phyloP scores from a whole-genome alignment of 202 grass and related monocot species.

The Bolboschoenoplectus hybrid region DNA sequence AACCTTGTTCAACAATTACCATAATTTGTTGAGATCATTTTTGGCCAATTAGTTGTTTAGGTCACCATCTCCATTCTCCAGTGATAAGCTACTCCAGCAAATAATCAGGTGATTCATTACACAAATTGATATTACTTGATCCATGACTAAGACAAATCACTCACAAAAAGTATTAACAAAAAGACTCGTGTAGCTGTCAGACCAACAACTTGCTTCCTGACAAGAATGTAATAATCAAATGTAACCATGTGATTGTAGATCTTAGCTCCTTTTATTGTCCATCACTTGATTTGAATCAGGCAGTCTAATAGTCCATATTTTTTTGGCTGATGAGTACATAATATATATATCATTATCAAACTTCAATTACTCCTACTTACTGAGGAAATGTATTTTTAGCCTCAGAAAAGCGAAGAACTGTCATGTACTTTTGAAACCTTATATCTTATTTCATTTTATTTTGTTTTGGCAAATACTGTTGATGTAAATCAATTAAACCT shows the following conservation, averaged over 20 bases:
- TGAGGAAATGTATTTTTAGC: not conserved
- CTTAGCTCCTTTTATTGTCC: not conserved
- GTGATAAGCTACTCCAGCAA: too few species aligned
- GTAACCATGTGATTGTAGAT: not conserved
- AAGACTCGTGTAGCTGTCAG: not conserved
- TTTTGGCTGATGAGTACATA: not conserved
- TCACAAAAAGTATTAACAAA: not conserved
- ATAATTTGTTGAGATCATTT: too few species aligned
- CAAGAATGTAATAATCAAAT: slow-evolving; percentile 1
- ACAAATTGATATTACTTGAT: too few species aligned
- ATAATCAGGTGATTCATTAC: too few species aligned
- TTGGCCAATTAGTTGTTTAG: too few species aligned
- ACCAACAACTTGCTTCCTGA: not conserved
- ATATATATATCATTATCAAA: not conserved
- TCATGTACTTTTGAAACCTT: not conserved
- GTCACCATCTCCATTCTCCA: too few species aligned
- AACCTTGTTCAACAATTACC: too few species aligned
- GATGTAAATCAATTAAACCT: slow-evolving; percentile 21
- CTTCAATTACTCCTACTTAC: not conserved
- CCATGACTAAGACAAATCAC: not conserved
- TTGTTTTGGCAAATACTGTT: not conserved
- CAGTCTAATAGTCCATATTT: not conserved
- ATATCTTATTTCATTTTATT: not conserved
- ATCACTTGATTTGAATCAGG: not conserved
- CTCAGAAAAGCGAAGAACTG: not conserved